Conservation (phyloP, 106 monocot species). For the Allium cepa region DNA sequence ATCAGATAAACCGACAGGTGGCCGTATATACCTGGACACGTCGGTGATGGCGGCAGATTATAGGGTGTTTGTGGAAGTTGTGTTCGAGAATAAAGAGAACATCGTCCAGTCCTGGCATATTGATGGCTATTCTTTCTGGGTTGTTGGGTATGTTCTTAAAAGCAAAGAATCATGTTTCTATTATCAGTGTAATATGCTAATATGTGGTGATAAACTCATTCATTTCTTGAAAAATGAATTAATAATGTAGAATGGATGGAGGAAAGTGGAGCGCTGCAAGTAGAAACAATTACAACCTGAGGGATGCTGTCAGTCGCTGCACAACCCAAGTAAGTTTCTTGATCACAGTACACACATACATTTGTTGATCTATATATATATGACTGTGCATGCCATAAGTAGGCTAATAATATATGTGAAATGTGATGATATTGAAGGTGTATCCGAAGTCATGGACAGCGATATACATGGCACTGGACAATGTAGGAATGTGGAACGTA, state of each 20-base stretch:
- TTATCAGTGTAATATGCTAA: background rate
- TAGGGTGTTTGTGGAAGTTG: slow-evolving; percentile 54
- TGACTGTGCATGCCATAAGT: background rate
- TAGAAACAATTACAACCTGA: slow-evolving; percentile 39
- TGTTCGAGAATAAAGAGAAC: slow-evolving; percentile 69
- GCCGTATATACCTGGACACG: slow-evolving; percentile 40
- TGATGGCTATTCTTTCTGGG: slow-evolving; percentile 63
- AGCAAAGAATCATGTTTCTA: background rate
- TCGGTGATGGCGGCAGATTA: slow-evolving; percentile 64
- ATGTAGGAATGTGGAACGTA: slow-evolving; percentile 68
- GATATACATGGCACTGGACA: slow-evolving; percentile 43
- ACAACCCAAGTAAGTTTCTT: slow-evolving; percentile 32
- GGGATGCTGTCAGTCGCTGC: slow-evolving; percentile 56
- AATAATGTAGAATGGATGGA: slow-evolving; percentile 47
- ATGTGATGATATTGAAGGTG: slow-evolving; percentile 19
- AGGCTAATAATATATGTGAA: background rate
- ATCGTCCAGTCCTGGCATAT: slow-evolving; percentile 72
- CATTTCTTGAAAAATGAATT: background rate
- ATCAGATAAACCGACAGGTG: slow-evolving; percentile 28
- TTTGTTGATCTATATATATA: background rate
- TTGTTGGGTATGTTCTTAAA: slow-evolving; percentile 47
- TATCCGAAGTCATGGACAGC: slow-evolving; percentile 64
- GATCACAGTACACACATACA: background rate
- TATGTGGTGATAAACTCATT: background rate
- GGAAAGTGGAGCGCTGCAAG: slow-evolving; percentile 38